Evolutionary conservation across 345 rosid species (phyloP).

Genomic region (Eucalyptus virginea): DNA sequence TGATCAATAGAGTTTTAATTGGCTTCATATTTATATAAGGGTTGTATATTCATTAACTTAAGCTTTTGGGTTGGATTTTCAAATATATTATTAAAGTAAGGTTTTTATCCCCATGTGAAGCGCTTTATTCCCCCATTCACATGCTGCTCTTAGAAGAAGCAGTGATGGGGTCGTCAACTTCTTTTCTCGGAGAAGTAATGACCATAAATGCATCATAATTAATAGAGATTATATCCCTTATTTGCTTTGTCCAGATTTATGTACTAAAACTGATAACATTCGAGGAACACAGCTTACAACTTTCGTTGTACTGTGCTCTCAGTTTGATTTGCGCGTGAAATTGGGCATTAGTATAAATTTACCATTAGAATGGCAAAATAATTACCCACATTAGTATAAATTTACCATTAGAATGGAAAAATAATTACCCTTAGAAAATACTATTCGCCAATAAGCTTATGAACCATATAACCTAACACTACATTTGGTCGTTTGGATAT

Average conservation of each 20-base stretch:
- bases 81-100: background rate
- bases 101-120: background rate
- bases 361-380: background rate
- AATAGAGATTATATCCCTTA: background rate
- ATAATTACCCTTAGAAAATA: background rate
- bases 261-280: background rate
- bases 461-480: background rate
- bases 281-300: background rate
- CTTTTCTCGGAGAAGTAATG: background rate
- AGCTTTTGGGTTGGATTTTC: background rate
- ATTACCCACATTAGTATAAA: too few relatives aligned
- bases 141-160: background rate
- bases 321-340: background rate
- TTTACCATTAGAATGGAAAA: too few relatives aligned
- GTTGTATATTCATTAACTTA: background rate
- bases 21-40: background rate
- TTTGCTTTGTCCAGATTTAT: background rate
- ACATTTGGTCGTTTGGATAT: too few relatives aligned
- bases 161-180: background rate
- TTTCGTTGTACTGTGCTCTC: background rate
- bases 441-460: background rate
- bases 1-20: background rate
- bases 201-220: background rate
- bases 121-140: background rate
- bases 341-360: background rate